Conservation (phyloP, 768 basidiomycete genomes). For the Panellus pusillus region DNA sequence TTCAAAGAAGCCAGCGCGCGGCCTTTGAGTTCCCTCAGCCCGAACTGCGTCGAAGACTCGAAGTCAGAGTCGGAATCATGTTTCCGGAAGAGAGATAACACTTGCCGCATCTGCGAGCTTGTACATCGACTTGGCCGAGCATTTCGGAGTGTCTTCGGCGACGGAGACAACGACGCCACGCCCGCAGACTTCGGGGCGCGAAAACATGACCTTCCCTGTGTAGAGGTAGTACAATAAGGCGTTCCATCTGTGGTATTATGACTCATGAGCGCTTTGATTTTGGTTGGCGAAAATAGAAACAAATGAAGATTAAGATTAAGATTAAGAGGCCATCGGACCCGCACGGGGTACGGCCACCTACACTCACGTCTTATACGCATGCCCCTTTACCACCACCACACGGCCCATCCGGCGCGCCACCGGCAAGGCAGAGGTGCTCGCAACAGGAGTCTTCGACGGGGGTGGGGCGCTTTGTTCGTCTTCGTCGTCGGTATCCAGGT, state of each 20-base stretch:
- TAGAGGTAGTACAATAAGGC: conserved; percentile 17
- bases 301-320: no score
- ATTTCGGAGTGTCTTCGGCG: background rate
- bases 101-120: conserved; percentile 8
- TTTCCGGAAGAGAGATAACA: background rate
- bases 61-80: background rate
- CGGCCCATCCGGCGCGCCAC: conserved; percentile 5
- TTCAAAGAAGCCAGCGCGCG: background rate
- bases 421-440: background rate
- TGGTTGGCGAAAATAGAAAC: no score
- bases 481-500: conserved; percentile 12
- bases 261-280: background rate
- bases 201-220: conserved; percentile 9
- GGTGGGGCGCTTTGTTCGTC: background rate
- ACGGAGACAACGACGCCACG: background rate
- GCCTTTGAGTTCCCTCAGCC: conserved; percentile 2
- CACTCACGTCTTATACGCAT: conserved; percentile 13
- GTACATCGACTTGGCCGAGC: conserved; percentile 20
- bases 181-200: background rate
- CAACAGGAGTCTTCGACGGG: background rate
- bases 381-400: conserved; percentile 5
- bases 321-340: no score
- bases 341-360: no score
- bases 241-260: conserved; percentile 1
- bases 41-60: background rate